A percentile compares a stretch with the other conserved stretches of the same genome.
phyloP scores from a whole-genome alignment of 768 basidiomycete genomes.

The Hygrophoropsis aurantiaca region DNA sequence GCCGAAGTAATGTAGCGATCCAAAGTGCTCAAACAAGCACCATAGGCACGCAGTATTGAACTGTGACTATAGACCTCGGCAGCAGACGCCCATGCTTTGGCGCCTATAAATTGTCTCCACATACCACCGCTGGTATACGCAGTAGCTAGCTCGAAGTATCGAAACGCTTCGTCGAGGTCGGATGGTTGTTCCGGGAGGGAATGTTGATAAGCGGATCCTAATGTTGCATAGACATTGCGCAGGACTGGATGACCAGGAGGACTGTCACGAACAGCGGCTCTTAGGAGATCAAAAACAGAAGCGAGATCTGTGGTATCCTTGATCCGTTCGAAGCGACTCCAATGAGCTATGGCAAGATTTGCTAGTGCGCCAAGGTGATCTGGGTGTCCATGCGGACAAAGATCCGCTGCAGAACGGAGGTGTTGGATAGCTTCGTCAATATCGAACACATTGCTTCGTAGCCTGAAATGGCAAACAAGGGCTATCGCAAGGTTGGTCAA shows the following conservation, averaged over 20 bases:
- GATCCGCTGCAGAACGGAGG: constrained; percentile 20
- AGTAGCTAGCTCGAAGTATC: constrained; percentile 5
- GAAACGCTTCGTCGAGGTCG: constrained; percentile 10
- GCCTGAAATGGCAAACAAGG: no score
- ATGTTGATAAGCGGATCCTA: not conserved
- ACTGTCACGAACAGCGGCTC: not conserved
- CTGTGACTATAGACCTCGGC: constrained; percentile 15
- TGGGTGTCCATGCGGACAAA: constrained; percentile 19
- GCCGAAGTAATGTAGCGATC: constrained; percentile 14
- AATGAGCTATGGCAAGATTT: constrained; percentile 19
- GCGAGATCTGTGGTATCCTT: constrained; percentile 6
- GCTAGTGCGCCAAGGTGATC: constrained; percentile 21
- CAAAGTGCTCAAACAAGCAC: constrained; percentile 18
- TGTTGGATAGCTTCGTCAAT: constrained; percentile 26
- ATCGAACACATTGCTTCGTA: no score
- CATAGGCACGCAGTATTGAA: constrained; percentile 20
- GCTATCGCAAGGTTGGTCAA: constrained; percentile 12
- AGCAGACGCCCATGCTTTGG: constrained; percentile 23
- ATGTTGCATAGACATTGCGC: not conserved
- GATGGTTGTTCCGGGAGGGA: not conserved
- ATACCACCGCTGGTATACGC: constrained; percentile 7
- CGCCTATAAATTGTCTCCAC: constrained; percentile 20
- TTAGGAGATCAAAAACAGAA: constrained; percentile 5
- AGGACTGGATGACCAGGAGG: not conserved
- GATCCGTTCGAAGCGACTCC: constrained; percentile 9